phyloP scores from a whole-genome alignment of 2,329 filamentous ascomycete species.

The Fusarium nisikadoi region DNA sequence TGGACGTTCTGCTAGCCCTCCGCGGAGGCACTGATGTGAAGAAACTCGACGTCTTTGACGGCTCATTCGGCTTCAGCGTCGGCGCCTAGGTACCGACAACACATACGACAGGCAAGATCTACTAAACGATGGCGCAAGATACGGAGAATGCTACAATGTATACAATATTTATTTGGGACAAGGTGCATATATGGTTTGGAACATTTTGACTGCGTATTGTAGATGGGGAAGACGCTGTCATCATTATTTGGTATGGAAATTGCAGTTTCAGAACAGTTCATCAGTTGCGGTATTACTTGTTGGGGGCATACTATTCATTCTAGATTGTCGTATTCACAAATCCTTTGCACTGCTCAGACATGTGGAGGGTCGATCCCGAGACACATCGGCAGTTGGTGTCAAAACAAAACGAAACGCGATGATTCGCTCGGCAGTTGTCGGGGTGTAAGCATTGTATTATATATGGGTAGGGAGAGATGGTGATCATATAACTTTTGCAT shows the following conservation, averaged over 20 bases:
- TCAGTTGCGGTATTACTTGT: background rate
- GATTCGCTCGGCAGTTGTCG: background rate
- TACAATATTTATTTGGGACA: conserved; percentile 32
- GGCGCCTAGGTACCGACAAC: conserved; percentile 49
- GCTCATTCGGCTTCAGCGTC: conserved; percentile 68
- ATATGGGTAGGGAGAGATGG: background rate
- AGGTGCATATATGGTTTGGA: conserved; percentile 37
- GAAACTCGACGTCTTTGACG: conserved; percentile 66
- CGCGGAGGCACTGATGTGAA: conserved; percentile 57
- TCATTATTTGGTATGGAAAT: conserved; percentile 9
- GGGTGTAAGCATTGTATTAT: background rate
- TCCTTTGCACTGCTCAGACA: background rate
- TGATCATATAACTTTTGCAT: conserved; percentile 19
- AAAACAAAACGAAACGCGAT: background rate
- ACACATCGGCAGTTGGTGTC: background rate
- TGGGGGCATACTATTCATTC: conserved; percentile 2
- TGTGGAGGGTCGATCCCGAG: background rate
- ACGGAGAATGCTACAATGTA: conserved; percentile 32
- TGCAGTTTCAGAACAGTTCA: background rate
- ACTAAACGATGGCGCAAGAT: conserved; percentile 3
- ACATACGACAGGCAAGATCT: background rate
- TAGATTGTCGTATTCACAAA: conserved; percentile 19
- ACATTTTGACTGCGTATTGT: conserved; percentile 11
- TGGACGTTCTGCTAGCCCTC: conserved; percentile 66
- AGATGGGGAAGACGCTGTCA: background rate